phyloP scores from a whole-genome alignment of 768 basidiomycete species.

The Xerocomus brunneocitrinus region DNA sequence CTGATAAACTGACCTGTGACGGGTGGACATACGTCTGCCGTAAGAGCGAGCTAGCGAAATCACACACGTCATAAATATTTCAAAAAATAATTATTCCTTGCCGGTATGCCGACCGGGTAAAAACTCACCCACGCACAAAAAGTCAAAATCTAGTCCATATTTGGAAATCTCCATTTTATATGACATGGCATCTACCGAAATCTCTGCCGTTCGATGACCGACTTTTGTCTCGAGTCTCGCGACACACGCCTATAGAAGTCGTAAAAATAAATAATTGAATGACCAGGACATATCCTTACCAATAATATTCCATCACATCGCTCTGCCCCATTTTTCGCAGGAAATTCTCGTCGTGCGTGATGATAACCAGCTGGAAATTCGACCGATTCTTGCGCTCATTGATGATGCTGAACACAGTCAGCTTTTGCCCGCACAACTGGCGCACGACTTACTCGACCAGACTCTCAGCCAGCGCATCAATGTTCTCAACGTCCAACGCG shows the following conservation, averaged over 20 bases:
- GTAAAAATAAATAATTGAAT: not conserved
- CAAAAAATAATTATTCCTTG: not conserved
- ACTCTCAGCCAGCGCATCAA: conserved; percentile 87
- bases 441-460: conserved; percentile 73
- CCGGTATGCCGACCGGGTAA: conserved; percentile 3
- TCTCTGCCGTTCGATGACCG: conserved; percentile 66
- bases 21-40: conserved; percentile 8
- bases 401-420: conserved; percentile 67
- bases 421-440: not conserved
- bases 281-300: conserved; percentile 40
- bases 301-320: conserved; percentile 94
- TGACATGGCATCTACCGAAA: conserved; percentile 44
- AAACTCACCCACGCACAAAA: conserved; percentile 9
- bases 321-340: conserved; percentile 83
- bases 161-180: not conserved
- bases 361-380: conserved; percentile 95
- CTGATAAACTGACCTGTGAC: conserved; percentile 14
- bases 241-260: conserved; percentile 68
- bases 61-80: not conserved
- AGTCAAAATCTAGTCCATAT: conserved; percentile 3
- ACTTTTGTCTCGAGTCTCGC: conserved; percentile 66
- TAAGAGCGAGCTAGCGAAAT: conserved; percentile 15
- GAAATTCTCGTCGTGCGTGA: conserved; percentile 97
- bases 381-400: conserved; percentile 83
- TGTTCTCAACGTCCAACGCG: conserved; percentile 93